Evolutionary conservation across 495 filamentous ascomycete species (phyloP), one percentile per base, ranked within the genome.

Genomic region (Neurospora intermedia): DNA sequence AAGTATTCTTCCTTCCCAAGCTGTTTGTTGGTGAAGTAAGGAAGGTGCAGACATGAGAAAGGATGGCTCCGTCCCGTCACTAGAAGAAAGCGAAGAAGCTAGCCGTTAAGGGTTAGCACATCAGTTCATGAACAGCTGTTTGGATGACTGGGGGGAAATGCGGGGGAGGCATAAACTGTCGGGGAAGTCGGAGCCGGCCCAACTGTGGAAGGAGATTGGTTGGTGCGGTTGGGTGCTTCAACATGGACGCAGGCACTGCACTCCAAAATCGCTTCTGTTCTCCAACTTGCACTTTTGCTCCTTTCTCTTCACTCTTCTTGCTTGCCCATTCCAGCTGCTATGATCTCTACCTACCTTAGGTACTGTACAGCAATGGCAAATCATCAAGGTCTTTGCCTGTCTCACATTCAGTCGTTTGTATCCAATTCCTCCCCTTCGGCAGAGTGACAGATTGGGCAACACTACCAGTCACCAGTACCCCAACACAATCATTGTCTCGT

Each of bases 141-240:
- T 23, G 23, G 20, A 54, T 10, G 9, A n/a, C 16, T n/a, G 6
- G 43, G 45, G n/a, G 4, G 2, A 31, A 62, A 66, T 66, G 54
- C 54, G 54, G 54, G 27, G 54, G 31, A 38, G 4, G 27, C 23
- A 35, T 27, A 8, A 2, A 2, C 15, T 48, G 20, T 23, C 71
- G 74, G 74, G 74, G 74, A 75, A 70, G 54, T 73, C 74, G 74
- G 74, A 75, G 74, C 74, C 74, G 66, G 9, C 18, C 35, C 54
- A 66, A 66, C 35, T 38, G 15, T 66, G 15, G 6, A 35, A 62
- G 54, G 27, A 62, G 54, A 66, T 35, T 62, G 54, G 54, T 62
- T 62, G 54, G 54, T 16, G 54, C 54, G 23, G 54, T 16, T 62
- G 2, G 20, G 20, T 31, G 48, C 13, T 4, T 15, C 23, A 31